Conservation (phyloP, 2,329 filamentous ascomycete genomes). For the Dryadomyces sulphureus region DNA sequence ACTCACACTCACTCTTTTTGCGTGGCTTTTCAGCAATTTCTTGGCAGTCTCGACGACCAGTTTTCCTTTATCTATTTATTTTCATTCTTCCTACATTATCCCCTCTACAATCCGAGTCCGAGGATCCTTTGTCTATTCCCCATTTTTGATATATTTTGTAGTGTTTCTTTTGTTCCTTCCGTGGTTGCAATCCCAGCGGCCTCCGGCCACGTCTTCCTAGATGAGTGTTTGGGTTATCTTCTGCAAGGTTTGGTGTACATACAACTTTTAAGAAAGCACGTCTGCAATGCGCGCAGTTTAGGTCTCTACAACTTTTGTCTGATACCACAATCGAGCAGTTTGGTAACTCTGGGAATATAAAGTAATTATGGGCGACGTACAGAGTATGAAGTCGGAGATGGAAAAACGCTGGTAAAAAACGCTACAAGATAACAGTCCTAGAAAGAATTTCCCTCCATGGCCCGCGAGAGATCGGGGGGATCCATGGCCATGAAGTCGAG, state of each 20-base stretch:
- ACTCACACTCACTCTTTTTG: neutral
- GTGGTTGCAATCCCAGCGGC: neutral
- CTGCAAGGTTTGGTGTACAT: neutral
- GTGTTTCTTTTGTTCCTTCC: neutral
- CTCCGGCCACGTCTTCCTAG: neutral
- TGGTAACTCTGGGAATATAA: too few species aligned
- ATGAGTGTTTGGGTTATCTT: neutral
- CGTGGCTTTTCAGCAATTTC: neutral
- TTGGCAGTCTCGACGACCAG: neutral
- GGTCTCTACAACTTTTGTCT: neutral
- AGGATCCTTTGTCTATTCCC: neutral
- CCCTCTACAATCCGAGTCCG: neutral
- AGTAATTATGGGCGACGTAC: too few species aligned
- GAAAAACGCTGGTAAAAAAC: too few species aligned
- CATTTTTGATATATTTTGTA: neutral
- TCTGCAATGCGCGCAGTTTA: neutral
- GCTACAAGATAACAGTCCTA: neutral
- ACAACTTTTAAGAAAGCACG: neutral
- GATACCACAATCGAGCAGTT: neutral
- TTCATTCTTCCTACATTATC: neutral
- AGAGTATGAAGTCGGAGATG: too few species aligned
- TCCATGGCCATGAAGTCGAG: slow-evolving; percentile 56
- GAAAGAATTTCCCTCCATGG: slow-evolving; percentile 3
- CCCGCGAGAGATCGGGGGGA: slow-evolving; percentile 11
- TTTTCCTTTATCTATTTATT: neutral